These are phyloP conservation scores for Phytopythium aichiense DNA, from an alignment of 352 stramenopile species.

Conservation along the genomic window DNA sequence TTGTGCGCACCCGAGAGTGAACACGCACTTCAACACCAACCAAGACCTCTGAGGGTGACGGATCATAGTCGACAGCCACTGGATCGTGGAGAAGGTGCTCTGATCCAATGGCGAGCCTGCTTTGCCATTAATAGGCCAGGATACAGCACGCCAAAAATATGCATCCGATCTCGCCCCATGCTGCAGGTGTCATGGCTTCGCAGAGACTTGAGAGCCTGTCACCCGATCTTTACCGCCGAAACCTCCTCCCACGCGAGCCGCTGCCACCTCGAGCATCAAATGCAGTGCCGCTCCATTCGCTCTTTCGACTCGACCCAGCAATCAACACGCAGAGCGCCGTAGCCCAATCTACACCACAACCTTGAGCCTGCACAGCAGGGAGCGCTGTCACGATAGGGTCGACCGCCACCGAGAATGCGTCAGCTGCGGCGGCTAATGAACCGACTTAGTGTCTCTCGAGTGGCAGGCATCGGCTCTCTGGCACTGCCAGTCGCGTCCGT, in stretches of 20 bases:
- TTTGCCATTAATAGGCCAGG: too few species aligned
- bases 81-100: too few species aligned
- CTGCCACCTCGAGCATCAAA: neutral
- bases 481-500: slow-evolving; percentile 1
- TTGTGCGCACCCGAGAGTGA: too few species aligned
- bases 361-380: neutral
- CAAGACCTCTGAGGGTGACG: too few species aligned
- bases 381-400: neutral
- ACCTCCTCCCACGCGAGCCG: neutral
- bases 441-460: neutral
- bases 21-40: too few species aligned
- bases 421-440: slow-evolving; percentile 3
- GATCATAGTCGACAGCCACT: too few species aligned
- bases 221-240: neutral
- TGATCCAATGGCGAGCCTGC: too few species aligned
- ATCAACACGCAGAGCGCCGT: neutral
- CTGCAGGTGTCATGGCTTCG: too few species aligned
- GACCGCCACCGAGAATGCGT: slow-evolving; percentile 4
- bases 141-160: too few species aligned
- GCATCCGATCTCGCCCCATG: too few species aligned
- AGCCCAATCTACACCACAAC: neutral
- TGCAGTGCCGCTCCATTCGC: neutral
- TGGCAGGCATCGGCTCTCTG: neutral
- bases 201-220: neutral
- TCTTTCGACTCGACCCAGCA: neutral